Percentiles rank a stretch among this genome's conserved stretches.
These are phyloP conservation scores for Rhytidiadelphus loreus DNA, from an alignment of 225 moss, liverwort and hornwort species.

Conservation along the genomic window DNA sequence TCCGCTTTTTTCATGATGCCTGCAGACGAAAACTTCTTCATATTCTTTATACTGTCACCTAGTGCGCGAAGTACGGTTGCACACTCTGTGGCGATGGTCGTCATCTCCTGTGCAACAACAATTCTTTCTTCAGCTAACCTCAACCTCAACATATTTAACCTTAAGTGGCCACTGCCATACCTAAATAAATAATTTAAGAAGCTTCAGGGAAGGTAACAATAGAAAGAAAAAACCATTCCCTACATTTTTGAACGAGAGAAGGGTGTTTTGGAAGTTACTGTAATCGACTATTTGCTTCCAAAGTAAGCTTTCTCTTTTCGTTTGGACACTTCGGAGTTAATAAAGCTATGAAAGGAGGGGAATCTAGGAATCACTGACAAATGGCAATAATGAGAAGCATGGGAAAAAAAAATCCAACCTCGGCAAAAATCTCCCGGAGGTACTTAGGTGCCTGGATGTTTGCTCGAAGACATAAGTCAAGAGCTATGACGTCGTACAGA, in stretches of 20 bases:
- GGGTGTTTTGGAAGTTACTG: neutral
- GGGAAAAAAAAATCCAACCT: constrained; percentile 14
- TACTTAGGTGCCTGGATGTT: constrained; percentile 86
- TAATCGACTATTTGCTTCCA: neutral
- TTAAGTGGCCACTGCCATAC: neutral
- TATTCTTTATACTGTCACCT: constrained; percentile 50
- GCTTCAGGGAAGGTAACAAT: neutral
- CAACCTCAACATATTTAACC: neutral
- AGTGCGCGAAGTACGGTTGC: constrained; percentile 53
- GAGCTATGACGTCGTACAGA: constrained; percentile 86
- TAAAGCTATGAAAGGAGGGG: neutral
- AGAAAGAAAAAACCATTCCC: neutral
- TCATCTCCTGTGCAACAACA: constrained; percentile 57
- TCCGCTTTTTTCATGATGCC: constrained; percentile 61
- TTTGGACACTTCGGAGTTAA: neutral
- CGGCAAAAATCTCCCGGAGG: constrained; percentile 68
- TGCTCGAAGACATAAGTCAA: constrained; percentile 79
- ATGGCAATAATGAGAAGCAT: neutral
- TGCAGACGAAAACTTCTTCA: constrained; percentile 45
- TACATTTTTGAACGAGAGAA: neutral
- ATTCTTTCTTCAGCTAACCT: neutral
- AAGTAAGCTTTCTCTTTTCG: neutral
- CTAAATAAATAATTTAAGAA: neutral
- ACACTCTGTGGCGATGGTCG: constrained; percentile 61
- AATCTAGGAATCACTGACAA: neutral